A percentile compares a stretch with the other conserved stretches of the same genome.
phyloP scores from a whole-genome alignment of 352 stramenopile genomes.

The Pythium pectinolyticum region DNA sequence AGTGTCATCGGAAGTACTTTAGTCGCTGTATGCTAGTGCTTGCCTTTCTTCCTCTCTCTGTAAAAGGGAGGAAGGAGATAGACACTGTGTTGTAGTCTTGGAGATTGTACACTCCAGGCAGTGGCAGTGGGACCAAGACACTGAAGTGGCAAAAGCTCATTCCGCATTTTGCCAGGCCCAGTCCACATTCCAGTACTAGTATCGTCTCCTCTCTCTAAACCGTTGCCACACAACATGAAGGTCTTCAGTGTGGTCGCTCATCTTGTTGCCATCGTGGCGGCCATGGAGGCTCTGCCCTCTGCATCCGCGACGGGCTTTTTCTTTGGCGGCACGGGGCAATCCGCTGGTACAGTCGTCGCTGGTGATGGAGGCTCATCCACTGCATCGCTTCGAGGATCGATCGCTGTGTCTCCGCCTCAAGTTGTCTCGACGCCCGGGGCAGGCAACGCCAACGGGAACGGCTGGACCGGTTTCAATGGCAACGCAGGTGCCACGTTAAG shows the following conservation, averaged over 20 bases:
- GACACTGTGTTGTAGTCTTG: not conserved
- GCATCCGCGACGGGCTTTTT: constrained; percentile 5
- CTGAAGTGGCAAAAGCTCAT: not conserved
- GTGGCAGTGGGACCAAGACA: not conserved
- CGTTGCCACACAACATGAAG: constrained; percentile 5
- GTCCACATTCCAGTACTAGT: too few relatives aligned
- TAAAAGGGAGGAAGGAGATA: too few relatives aligned
- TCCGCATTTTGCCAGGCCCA: constrained; percentile 2
- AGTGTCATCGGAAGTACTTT: too few relatives aligned
- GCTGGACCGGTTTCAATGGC: not conserved
- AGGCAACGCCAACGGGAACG: too few relatives aligned
- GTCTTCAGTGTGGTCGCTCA: constrained; percentile 5
- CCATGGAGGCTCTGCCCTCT: constrained; percentile 1
- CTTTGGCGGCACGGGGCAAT: not conserved
- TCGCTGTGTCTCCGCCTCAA: too few relatives aligned
- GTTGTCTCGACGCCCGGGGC: too few relatives aligned
- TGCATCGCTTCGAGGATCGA: not conserved
- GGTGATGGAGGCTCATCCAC: not conserved
- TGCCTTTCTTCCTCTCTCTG: too few relatives aligned
- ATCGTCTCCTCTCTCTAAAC: not conserved
- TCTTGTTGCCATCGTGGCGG: constrained; percentile 1
- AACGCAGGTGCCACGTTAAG: not conserved
- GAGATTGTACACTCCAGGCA: not conserved
- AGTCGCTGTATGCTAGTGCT: too few relatives aligned
- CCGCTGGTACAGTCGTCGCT: not conserved